Conservation (phyloP, 768 basidiomycete species). For the Tulasnella sp. region DNA sequence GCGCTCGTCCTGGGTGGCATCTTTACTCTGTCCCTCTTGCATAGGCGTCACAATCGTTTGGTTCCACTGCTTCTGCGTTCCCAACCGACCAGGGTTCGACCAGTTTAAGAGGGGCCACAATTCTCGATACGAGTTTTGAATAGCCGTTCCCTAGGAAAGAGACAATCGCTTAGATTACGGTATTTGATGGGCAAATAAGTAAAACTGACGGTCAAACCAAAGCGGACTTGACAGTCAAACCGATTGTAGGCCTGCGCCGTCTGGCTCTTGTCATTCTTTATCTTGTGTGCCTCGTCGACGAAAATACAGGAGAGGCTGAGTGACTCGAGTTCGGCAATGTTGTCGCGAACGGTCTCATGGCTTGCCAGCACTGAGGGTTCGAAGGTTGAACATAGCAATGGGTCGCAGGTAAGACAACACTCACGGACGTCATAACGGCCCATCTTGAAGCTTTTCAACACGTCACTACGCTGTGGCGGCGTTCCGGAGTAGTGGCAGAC, state of each 20-base stretch:
- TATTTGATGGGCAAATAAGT: slow-evolving; percentile 24
- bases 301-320: slow-evolving; percentile 61
- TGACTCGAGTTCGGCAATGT: slow-evolving; percentile 55
- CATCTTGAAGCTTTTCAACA: slow-evolving; percentile 59
- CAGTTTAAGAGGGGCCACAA: slow-evolving; percentile 88
- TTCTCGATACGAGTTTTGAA: slow-evolving; percentile 84
- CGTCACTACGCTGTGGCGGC: slow-evolving; percentile 39
- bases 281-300: slow-evolving; percentile 81
- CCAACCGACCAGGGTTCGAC: slow-evolving; percentile 73
- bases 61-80: slow-evolving; percentile 65
- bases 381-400: not conserved
- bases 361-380: slow-evolving; percentile 56
- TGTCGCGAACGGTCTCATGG: slow-evolving; percentile 58
- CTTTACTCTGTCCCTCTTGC: slow-evolving; percentile 51
- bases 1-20: slow-evolving; percentile 50
- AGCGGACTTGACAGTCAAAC: slow-evolving; percentile 54
- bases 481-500: slow-evolving; percentile 55
- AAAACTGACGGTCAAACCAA: slow-evolving; percentile 74
- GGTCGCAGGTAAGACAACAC: slow-evolving; percentile 23
- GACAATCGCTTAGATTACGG: not conserved
- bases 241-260: slow-evolving; percentile 57
- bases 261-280: slow-evolving; percentile 66
- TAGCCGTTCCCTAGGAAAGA: slow-evolving; percentile 33
- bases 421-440: slow-evolving; percentile 76
- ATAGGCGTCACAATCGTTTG: slow-evolving; percentile 56